Evolutionary conservation across 805 yeast species (phyloP).

Genomic region (Yarrowia sp.): DNA sequence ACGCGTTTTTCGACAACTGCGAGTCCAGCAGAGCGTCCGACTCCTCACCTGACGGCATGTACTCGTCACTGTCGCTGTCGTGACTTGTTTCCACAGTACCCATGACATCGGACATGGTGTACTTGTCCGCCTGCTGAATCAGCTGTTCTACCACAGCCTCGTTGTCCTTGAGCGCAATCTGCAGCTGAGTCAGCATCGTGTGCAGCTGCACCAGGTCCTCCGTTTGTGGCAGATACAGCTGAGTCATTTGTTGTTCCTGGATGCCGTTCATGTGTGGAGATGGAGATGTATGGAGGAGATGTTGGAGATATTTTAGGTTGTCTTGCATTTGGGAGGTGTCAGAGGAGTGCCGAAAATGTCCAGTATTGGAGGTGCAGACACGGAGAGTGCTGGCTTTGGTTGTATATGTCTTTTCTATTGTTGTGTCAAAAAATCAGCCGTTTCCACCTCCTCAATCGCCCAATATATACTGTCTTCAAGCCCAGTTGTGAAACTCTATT

Average conservation of each 20-base stretch:
- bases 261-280: neutral
- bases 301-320: neutral
- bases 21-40: neutral
- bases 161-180: constrained; percentile 12
- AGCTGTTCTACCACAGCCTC: neutral
- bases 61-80: constrained; percentile 8
- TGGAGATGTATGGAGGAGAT: neutral
- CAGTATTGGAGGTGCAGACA: no score
- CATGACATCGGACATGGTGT: neutral
- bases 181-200: neutral
- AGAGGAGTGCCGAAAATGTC: no score
- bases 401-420: no score
- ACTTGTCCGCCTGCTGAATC: constrained; percentile 25
- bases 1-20: constrained; percentile 18
- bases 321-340: no score
- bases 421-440: neutral
- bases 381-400: no score
- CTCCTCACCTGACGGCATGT: neutral
- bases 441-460: no score
- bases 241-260: constrained; percentile 11
- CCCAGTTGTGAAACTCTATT: neutral
- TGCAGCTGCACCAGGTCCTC: constrained; percentile 19
- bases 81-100: neutral
- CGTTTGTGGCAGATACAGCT: constrained; percentile 15
- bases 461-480: neutral